Evolutionary conservation across 2,329 filamentous ascomycete genomes (phyloP), one percentile per base, ranked within the genome.

Genomic region (Trichothecium sympodiale): DNA sequence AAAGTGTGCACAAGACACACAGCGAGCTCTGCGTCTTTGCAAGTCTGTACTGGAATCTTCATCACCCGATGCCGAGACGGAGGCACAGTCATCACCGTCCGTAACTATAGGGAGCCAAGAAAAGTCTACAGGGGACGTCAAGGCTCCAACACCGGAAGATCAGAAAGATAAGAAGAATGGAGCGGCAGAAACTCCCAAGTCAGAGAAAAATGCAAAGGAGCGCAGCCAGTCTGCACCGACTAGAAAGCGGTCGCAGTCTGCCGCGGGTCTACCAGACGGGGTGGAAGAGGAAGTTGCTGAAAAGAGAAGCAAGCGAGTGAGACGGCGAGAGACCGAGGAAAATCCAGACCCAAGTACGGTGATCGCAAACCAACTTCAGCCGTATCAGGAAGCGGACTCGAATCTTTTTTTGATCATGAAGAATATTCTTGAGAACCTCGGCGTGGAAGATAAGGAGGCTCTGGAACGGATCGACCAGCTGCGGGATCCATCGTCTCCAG

Each of bases 301-400:
- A 36, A 80, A 79, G 47, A 63, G 77, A 38, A 80, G 76, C 53
- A 83, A 82, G 48, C 63, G 78, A 34, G 76, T 76, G 20, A 67
- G 77, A 31, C 65, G 77, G 36, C 46, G 58, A 34, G 59, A 62
- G 27, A 76, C 80, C 30, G 74, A 72, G 26, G 74, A 76, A 33
- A 53, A 57, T 1, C 52, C 68, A 12, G 73, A 77, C 40, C 61
- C 70, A 6, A 68, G 62, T 34, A 65, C 63, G 1, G 56, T 69
- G 17, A 62, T 69, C 35, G 67, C 71, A 2, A 67, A 64, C 35
- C 71, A 77, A 44, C 53, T 79, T 4, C 66, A 72, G 43, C 66
- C 69, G 2, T 70, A 65, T 33, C 71, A 76, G 42, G 71, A 70
- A 3, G 68, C 66, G 10, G 73, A 77, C 41, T 63, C 66, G 38